Conservation (phyloP, 2,329 filamentous ascomycete species). For the Paecilomyces formosus region DNA sequence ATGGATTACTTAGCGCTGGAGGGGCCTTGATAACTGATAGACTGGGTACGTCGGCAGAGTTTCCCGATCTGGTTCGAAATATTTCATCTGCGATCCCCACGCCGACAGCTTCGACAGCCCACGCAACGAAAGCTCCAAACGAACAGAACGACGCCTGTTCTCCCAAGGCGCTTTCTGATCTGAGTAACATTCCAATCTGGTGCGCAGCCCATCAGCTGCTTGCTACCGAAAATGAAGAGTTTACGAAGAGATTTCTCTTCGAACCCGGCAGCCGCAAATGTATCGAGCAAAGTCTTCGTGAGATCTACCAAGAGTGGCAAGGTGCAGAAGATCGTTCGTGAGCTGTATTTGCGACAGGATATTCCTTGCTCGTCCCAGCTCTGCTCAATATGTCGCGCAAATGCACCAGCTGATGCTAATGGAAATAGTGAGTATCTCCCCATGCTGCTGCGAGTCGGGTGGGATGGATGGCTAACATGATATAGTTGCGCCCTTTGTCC, state of each 20-base stretch:
- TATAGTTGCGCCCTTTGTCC: constrained; percentile 70
- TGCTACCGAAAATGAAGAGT: constrained; percentile 48
- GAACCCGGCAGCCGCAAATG: constrained; percentile 57
- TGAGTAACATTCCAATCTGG: neutral
- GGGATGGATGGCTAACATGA: constrained; percentile 11
- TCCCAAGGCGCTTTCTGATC: constrained; percentile 1
- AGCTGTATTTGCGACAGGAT: constrained; percentile 91
- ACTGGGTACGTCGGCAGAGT: constrained; percentile 11
- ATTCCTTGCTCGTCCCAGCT: constrained; percentile 94
- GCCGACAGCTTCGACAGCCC: neutral
- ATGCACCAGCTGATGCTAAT: constrained; percentile 70
- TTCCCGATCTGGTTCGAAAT: constrained; percentile 14
- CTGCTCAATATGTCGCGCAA: constrained; percentile 66
- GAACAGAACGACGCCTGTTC: neutral
- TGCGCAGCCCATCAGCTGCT: neutral
- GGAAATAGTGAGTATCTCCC: constrained; percentile 56
- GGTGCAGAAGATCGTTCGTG: constrained; percentile 96
- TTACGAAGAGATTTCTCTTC: constrained; percentile 50
- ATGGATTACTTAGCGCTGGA: neutral
- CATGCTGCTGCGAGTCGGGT: neutral
- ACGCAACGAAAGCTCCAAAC: neutral
- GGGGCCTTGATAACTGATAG: neutral
- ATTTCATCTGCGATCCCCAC: constrained; percentile 1
- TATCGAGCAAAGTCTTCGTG: constrained; percentile 94
- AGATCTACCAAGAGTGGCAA: constrained; percentile 92